These are phyloP conservation scores for Arabidopsis hybrid DNA, from an alignment of 441 rosid genomes.

Conservation along the genomic window DNA sequence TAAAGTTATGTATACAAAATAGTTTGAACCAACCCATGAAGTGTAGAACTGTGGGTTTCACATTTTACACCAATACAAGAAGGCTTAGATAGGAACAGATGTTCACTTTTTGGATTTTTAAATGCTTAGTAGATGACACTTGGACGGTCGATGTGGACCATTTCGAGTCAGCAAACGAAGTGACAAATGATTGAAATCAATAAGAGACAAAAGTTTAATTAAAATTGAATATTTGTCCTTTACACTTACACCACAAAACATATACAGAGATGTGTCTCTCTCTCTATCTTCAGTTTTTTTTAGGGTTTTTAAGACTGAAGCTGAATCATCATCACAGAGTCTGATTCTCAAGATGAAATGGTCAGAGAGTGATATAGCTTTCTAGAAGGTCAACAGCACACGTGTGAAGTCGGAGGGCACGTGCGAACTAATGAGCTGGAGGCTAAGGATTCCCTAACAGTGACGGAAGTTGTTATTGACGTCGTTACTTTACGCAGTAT, in stretches of 20 bases:
- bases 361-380: not conserved
- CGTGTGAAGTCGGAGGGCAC: too few relatives aligned
- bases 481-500: too few relatives aligned
- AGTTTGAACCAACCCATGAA: constrained; percentile 16
- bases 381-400: too few relatives aligned
- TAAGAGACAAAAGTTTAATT: constrained; percentile 34
- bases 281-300: constrained; percentile 29
- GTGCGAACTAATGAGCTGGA: too few relatives aligned
- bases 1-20: not conserved
- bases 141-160: constrained; percentile 30
- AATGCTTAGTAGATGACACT: constrained; percentile 29
- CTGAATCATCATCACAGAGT: constrained; percentile 9
- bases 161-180: constrained; percentile 33
- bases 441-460: too few relatives aligned
- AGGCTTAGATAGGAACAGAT: constrained; percentile 25
- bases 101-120: constrained; percentile 21
- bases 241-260: constrained; percentile 1
- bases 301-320: constrained; percentile 11
- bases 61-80: constrained; percentile 24
- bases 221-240: constrained; percentile 14
- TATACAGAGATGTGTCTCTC: constrained; percentile 11
- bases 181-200: constrained; percentile 43
- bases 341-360: constrained; percentile 26
- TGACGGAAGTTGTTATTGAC: too few relatives aligned
- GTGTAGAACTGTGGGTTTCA: constrained; percentile 42